These are phyloP conservation scores for Monosporozyma aerobia DNA, from an alignment of 805 yeast species.

Conservation along the genomic window DNA sequence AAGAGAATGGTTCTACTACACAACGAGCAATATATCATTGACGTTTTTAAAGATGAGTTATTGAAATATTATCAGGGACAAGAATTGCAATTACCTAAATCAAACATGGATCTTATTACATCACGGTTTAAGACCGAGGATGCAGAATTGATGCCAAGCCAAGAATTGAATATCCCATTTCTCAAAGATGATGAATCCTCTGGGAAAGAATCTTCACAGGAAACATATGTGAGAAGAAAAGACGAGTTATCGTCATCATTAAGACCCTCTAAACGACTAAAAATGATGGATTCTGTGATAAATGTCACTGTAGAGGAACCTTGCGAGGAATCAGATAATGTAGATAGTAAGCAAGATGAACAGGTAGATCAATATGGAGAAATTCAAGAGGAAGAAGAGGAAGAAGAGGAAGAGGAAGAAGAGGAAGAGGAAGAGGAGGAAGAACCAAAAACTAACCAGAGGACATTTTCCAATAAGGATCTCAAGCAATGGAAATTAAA, in stretches of 20 bases:
- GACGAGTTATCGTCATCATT: neutral
- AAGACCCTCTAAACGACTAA: neutral
- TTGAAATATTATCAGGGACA: constrained; percentile 36
- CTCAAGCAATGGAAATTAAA: neutral
- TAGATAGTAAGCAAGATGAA: neutral
- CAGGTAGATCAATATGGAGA: neutral
- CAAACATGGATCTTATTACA: neutral
- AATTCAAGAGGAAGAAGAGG: neutral
- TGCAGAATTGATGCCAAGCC: neutral
- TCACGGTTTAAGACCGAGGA: neutral
- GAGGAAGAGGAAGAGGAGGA: neutral
- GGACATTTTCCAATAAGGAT: neutral
- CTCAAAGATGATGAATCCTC: neutral
- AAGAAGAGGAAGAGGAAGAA: neutral
- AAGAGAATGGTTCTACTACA: constrained; percentile 65
- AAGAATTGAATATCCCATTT: constrained; percentile 4
- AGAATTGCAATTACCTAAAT: constrained; percentile 27
- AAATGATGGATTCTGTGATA: neutral
- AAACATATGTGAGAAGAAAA: neutral
- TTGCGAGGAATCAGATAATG: neutral
- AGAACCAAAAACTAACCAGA: neutral
- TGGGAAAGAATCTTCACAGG: neutral
- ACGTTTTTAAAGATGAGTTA: constrained; percentile 45
- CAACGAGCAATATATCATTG: constrained; percentile 52
- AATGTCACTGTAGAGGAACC: constrained; percentile 1